A percentile compares a stretch with the other conserved stretches of the same genome.
Conservation (phyloP, 306 rosid species). For the Vicia faba region DNA sequence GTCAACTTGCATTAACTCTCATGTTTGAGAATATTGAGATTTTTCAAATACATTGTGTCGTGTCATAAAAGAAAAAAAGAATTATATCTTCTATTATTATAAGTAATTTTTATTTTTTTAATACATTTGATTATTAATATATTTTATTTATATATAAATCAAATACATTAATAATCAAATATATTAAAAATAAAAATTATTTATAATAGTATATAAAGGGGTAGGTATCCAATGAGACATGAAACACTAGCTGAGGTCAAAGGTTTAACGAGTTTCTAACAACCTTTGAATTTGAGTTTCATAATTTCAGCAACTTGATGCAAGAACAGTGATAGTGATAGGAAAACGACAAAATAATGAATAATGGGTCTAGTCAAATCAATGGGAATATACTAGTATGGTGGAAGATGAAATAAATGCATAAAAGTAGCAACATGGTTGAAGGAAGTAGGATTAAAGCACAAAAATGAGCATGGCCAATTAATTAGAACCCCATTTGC, state of each 20-base stretch:
- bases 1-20: neutral
- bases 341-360: constrained; percentile 19
- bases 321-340: constrained; percentile 29
- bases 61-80: neutral
- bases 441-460: constrained; percentile 34
- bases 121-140: too few relatives aligned
- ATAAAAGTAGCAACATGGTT: constrained; percentile 11
- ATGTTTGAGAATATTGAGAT: neutral
- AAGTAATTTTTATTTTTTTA: too few relatives aligned
- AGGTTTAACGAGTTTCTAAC: constrained; percentile 32
- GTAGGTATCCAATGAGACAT: neutral
- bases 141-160: too few relatives aligned
- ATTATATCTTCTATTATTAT: too few relatives aligned
- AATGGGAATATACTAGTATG: constrained; percentile 13
- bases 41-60: neutral
- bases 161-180: too few relatives aligned
- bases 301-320: constrained; percentile 12
- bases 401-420: constrained; percentile 26
- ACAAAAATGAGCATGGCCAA: constrained; percentile 19
- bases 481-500: constrained; percentile 19
- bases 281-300: constrained; percentile 27
- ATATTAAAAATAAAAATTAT: too few relatives aligned
- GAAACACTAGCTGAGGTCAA: constrained; percentile 32
- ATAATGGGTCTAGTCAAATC: constrained; percentile 28
- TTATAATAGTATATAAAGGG: too few relatives aligned